Base-by-base conservation (phyloP, 2,329 filamentous ascomycete species). In the Penicillium sclerotigenum region DNA sequence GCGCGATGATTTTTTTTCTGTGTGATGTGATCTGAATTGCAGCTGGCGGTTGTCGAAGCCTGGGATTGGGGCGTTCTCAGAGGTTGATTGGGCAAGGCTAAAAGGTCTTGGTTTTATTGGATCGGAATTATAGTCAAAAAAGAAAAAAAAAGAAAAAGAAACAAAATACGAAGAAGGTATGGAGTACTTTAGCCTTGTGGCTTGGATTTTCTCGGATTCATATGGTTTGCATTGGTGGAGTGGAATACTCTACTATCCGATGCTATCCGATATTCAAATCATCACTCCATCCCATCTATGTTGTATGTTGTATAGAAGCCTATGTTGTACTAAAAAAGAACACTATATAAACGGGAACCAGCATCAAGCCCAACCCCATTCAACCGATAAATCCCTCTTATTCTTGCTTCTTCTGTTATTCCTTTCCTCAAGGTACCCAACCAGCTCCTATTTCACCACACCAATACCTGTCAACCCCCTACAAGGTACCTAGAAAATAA, bases 1-100 rank as follows among this genome's bases (percentile, higher is more conserved):
- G 29, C 31, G 45, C 33, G 45, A n/a, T 24, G 20, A 10, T 9
- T 26, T 33, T 2, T 36, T 33, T 16, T 7, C 13, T 14, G 14
- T 52, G 49, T 52, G 49, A 36, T 52, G 49, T 46, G 49, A 52
- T 52, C 2, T 24, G 29, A n/a, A 46, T 42, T 46, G 31, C 48
- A 45, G 48, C 26, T n/a, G 26, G 29, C 31, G 20, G 45, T 20
- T 48, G n/a, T 48, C 8, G 33, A 37, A 36, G 2, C 20, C n/a
- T 5, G 6, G 11, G 37, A 14, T 29, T 50, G 31, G n/a, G 22
- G 22, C 11, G 18, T 3, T 22, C 16, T 29, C 26, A 5, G 49
- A n/a, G 14, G 28, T 37, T 52, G n/a, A 24, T 52, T 41, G 47
- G 36, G 18, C 26, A 8, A 46, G 13, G n/a, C 13, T 6, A 31